These are phyloP conservation scores for Helotiales sp. DNA, from an alignment of 2,329 filamentous ascomycete genomes.

Conservation along the genomic window DNA sequence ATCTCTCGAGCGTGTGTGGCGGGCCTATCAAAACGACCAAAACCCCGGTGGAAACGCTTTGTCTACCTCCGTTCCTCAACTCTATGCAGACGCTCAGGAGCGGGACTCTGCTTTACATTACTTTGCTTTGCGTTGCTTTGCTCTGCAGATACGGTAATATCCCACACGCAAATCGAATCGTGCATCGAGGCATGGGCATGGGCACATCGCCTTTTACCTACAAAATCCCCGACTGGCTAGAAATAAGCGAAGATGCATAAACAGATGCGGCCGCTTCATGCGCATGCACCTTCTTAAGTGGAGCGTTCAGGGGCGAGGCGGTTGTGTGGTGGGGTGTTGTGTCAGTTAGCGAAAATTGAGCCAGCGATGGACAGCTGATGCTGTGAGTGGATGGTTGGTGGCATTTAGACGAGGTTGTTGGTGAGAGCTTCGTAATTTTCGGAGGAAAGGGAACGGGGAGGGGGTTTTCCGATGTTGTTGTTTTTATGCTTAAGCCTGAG, in stretches of 20 bases:
- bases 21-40: slow-evolving; percentile 1
- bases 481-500: background rate
- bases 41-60: too few relatives aligned
- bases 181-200: too few relatives aligned
- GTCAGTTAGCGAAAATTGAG: slow-evolving; percentile 26
- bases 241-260: slow-evolving; percentile 28
- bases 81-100: background rate
- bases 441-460: background rate
- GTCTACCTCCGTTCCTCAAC: too few relatives aligned
- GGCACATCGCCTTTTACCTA: too few relatives aligned
- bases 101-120: background rate
- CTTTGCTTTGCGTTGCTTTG: too few relatives aligned
- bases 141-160: too few relatives aligned
- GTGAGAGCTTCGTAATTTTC: background rate
- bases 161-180: background rate
- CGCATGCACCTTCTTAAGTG: too few relatives aligned
- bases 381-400: slow-evolving; percentile 7
- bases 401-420: slow-evolving; percentile 1
- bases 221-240: slow-evolving; percentile 21
- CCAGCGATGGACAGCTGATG: too few relatives aligned
- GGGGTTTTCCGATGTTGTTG: background rate
- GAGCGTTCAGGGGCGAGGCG: background rate
- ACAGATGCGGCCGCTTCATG: slow-evolving; percentile 6
- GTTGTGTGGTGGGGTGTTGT: slow-evolving; percentile 20
- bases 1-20: background rate